phyloP scores from a whole-genome alignment of 768 basidiomycete genomes.

The Auricularia sp. region DNA sequence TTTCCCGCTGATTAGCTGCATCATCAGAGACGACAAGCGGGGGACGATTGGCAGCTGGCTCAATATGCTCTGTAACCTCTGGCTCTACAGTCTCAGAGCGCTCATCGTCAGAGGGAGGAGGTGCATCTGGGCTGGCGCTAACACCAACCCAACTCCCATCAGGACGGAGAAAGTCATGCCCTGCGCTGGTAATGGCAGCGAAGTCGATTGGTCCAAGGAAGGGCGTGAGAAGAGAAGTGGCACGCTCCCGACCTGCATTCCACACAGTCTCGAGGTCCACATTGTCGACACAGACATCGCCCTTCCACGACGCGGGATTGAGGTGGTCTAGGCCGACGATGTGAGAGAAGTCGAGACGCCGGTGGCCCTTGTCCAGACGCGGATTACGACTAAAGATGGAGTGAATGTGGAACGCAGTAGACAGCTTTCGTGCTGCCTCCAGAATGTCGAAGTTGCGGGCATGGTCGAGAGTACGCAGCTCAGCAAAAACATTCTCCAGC shows the following conservation, averaged over 20 bases:
- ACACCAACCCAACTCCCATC: not conserved
- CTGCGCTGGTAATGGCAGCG: not conserved
- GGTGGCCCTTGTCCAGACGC: conserved; percentile 20
- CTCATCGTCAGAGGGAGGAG: not conserved
- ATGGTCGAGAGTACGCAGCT: not conserved
- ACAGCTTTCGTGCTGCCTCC: not conserved
- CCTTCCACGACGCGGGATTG: conserved; percentile 26
- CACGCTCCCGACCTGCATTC: not conserved
- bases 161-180: not conserved
- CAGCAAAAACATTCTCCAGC: not conserved
- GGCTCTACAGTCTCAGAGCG: not conserved
- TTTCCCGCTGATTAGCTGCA: too few relatives aligned
- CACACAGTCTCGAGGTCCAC: conserved; percentile 7
- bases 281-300: conserved; percentile 19
- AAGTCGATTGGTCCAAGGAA: not conserved
- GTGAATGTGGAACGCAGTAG: not conserved
- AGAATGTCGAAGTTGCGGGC: not conserved
- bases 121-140: too few relatives aligned
- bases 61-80: not conserved
- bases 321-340: conserved; percentile 21
- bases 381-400: conserved; percentile 10
- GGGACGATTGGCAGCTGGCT: too few relatives aligned
- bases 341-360: conserved; percentile 9
- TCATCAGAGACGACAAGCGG: too few relatives aligned
- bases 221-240: not conserved